Percentiles rank a stretch among this genome's conserved stretches.
These are phyloP conservation scores for Auriscalpium vulgare DNA, from an alignment of 768 basidiomycete species.

Conservation along the genomic window DNA sequence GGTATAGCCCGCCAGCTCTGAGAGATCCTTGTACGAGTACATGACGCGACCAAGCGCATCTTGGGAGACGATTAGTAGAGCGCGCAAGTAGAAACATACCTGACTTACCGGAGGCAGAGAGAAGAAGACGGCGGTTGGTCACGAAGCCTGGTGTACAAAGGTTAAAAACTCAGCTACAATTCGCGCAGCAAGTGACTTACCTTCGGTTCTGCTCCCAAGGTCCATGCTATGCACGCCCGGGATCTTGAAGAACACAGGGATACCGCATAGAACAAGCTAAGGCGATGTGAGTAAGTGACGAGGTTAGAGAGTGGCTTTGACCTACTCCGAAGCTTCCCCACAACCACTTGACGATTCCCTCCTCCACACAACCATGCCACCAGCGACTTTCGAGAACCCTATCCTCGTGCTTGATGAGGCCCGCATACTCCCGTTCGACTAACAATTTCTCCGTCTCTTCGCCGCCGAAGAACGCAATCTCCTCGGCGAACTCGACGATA, in stretches of 20 bases:
- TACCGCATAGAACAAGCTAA: slow-evolving; percentile 80
- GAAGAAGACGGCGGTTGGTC: slow-evolving; percentile 84
- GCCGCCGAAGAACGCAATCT: slow-evolving; percentile 82
- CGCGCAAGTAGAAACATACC: not conserved
- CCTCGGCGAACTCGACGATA: slow-evolving; percentile 81
- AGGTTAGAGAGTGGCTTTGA: slow-evolving; percentile 8
- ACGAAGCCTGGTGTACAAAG: slow-evolving; percentile 63
- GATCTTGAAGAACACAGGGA: slow-evolving; percentile 87
- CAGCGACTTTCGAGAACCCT: slow-evolving; percentile 71
- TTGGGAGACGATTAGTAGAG: slow-evolving; percentile 16
- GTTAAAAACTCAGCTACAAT: not conserved
- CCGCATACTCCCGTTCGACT: slow-evolving; percentile 82
- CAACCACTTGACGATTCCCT: slow-evolving; percentile 92
- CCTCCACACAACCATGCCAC: slow-evolving; percentile 89
- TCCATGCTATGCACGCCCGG: slow-evolving; percentile 63
- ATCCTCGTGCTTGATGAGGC: slow-evolving; percentile 79
- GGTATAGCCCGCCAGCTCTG: slow-evolving; percentile 94
- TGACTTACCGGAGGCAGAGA: slow-evolving; percentile 71
- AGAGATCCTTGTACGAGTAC: slow-evolving; percentile 96
- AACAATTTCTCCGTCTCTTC: slow-evolving; percentile 87
- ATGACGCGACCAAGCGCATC: slow-evolving; percentile 95
- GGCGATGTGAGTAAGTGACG: not conserved
- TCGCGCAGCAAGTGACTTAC: slow-evolving; percentile 28
- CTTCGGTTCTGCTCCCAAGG: slow-evolving; percentile 85
- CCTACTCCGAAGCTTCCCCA: slow-evolving; percentile 93